Evolutionary conservation across 495 filamentous ascomycete genomes (phyloP).

Genomic region (Podospora anserina): DNA sequence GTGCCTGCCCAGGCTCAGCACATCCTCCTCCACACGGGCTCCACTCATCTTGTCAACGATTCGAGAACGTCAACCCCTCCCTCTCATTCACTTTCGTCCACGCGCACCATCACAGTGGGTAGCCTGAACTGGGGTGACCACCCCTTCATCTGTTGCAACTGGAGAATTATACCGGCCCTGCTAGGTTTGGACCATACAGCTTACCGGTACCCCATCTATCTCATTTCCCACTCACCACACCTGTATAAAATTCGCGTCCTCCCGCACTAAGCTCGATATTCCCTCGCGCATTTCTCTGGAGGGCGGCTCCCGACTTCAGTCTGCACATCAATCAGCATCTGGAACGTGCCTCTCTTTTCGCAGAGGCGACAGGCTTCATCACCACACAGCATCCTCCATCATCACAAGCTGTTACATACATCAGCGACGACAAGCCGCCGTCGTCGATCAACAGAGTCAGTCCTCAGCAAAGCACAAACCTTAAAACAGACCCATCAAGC

Average conservation of each 20-base stretch:
- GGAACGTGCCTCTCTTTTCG: background rate
- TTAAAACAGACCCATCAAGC: background rate
- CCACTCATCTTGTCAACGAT: background rate
- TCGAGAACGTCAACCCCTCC: slow-evolving; percentile 3
- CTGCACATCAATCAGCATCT: slow-evolving; percentile 2
- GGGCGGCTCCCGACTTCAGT: slow-evolving; percentile 1
- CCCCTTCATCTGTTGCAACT: background rate
- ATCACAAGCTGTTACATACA: too few species aligned
- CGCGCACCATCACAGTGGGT: slow-evolving; percentile 2
- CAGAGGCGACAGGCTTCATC: background rate
- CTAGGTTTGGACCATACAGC: background rate
- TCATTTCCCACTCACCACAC: slow-evolving; percentile 15
- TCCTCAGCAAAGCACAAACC: background rate
- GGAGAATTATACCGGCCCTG: background rate
- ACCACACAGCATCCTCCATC: background rate
- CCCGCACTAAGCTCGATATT: slow-evolving; percentile 38
- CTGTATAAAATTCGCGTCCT: slow-evolving; percentile 32
- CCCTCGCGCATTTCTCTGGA: slow-evolving; percentile 24
- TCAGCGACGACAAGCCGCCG: background rate
- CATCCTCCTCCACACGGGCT: slow-evolving; percentile 1
- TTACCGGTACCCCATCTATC: slow-evolving; percentile 14
- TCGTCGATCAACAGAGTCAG: background rate
- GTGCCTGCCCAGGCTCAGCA: background rate
- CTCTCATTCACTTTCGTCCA: slow-evolving; percentile 2
- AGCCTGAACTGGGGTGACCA: background rate